These are phyloP conservation scores for Lignosus rhinocerotis DNA, from an alignment of 1,284 basidiomycete genomes.

Conservation along the genomic window DNA sequence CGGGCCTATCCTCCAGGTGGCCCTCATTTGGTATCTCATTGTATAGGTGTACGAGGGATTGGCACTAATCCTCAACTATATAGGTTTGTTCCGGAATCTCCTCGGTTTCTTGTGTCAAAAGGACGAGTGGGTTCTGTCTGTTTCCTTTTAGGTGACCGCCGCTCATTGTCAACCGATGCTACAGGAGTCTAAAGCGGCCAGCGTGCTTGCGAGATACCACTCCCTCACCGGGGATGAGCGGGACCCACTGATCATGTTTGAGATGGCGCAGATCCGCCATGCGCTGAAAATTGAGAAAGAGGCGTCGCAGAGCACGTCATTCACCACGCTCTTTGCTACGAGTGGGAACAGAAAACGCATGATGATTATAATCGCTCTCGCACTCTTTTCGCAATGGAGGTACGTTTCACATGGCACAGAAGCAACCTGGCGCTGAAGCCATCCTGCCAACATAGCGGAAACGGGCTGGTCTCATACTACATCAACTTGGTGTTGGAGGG, in stretches of 20 bases:
- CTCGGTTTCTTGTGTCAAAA: conserved; percentile 64
- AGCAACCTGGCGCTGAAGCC: neutral
- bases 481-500: conserved; percentile 64
- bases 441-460: conserved; percentile 43
- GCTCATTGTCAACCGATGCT: neutral
- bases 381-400: conserved; percentile 75
- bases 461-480: conserved; percentile 69
- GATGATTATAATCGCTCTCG: conserved; percentile 65
- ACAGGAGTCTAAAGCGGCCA: conserved; percentile 53
- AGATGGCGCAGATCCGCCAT: conserved; percentile 73
- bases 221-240: conserved; percentile 58
- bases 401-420: conserved; percentile 28
- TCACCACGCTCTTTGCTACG: conserved; percentile 57
- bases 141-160: neutral
- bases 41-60: neutral
- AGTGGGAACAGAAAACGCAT: conserved; percentile 68
- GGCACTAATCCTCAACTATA: neutral
- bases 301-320: conserved; percentile 53
- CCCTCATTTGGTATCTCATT: conserved; percentile 44
- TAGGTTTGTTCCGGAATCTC: conserved; percentile 70
- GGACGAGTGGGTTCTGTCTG: conserved; percentile 47
- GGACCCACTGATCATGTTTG: conserved; percentile 69
- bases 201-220: conserved; percentile 67
- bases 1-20: conserved; percentile 62
- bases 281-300: conserved; percentile 61